Base-by-base conservation (phyloP, 164 flowering plant species). In the Annona cherimola region DNA sequence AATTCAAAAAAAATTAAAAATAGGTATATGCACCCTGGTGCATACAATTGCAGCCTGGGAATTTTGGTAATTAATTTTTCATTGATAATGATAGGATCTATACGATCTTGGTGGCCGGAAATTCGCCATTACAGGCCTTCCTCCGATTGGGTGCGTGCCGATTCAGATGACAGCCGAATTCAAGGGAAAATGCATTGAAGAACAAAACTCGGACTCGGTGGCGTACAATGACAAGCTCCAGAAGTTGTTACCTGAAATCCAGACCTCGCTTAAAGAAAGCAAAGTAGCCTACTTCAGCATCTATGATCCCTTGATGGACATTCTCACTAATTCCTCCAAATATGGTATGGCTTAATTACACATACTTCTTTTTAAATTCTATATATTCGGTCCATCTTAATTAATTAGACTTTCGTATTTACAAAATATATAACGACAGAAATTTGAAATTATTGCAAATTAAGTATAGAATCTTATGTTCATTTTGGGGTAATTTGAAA, bases 301-400 rank as follows among this genome's bases (percentile, higher is more conserved):
- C 54, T 81, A 79, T 63, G 72, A 59, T 67, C 81, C 82, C 3
- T 5, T 79, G 61, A 18, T 75, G 63, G 84, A 84, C 73, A 84
- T 86, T 83, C 44, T 81, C 45, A 44, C 0, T 12, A 65, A 78
- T 45, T 84, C 85, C 35, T 0, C 3, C 0, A 71, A 67, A 67
- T 82, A 79, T 66, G 85, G 86, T 80, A 62, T 69, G 72, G 35
- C 35, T 26, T 26, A 26, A 26, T 26, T 26, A 26, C 35, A 26
- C 35, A 26, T 26, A 46, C 62, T 5, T 69, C 11, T 5, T 4
- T 54, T 61, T 7, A 40, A 8, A 3, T 3, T 18, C 16, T 26
- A 26, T 26, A 26, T 26, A 26, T 26, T 26, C 35, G 35, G 35
- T 26, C 35, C 35, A 26, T 26, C 35, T 26, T 26, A 26, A 26